A percentile compares a stretch with the other conserved stretches of the same genome.
phyloP scores from a whole-genome alignment of 1,139 yeast species.

The Pichia sorboxylosa region DNA sequence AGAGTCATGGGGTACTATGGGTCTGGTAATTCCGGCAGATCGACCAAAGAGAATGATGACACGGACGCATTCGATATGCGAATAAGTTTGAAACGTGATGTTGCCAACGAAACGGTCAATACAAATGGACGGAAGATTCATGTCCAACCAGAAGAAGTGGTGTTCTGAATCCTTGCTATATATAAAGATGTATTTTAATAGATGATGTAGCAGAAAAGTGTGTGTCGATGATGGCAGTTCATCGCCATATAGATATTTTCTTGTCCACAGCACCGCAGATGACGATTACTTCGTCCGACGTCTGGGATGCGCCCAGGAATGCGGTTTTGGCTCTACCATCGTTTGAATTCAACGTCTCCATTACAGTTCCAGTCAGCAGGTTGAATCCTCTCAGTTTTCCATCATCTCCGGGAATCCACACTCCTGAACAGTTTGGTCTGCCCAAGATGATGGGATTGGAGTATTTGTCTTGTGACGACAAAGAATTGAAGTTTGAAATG shows the following conservation, averaged over 20 bases:
- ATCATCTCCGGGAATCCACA: constrained; percentile 64
- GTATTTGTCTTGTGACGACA: constrained; percentile 62
- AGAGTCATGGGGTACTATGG: constrained; percentile 88
- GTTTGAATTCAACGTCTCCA: constrained; percentile 22
- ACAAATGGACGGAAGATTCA: constrained; percentile 45
- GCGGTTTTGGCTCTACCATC: constrained; percentile 41
- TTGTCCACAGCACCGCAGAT: constrained; percentile 41
- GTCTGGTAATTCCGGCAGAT: constrained; percentile 23
- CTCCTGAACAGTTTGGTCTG: constrained; percentile 29
- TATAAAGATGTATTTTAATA: not conserved
- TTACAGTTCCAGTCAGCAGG: constrained; percentile 27
- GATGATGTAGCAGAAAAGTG: not conserved
- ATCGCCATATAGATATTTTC: constrained; percentile 20
- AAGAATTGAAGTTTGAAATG: constrained; percentile 44
- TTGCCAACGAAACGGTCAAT: constrained; percentile 38
- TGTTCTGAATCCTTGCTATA: constrained; percentile 24
- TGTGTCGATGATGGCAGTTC: too few species aligned
- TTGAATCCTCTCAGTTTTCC: constrained; percentile 55
- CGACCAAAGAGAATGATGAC: constrained; percentile 43
- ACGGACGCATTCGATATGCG: constrained; percentile 88
- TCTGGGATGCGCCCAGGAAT: constrained; percentile 23
- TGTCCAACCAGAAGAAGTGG: constrained; percentile 53
- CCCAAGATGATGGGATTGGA: constrained; percentile 41
- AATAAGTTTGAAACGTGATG: constrained; percentile 48
- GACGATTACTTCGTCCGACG: constrained; percentile 27